Evolutionary conservation across 164 flowering plant species (phyloP), one percentile per base, ranked within the genome.

Genomic region (Stephania japonica): DNA sequence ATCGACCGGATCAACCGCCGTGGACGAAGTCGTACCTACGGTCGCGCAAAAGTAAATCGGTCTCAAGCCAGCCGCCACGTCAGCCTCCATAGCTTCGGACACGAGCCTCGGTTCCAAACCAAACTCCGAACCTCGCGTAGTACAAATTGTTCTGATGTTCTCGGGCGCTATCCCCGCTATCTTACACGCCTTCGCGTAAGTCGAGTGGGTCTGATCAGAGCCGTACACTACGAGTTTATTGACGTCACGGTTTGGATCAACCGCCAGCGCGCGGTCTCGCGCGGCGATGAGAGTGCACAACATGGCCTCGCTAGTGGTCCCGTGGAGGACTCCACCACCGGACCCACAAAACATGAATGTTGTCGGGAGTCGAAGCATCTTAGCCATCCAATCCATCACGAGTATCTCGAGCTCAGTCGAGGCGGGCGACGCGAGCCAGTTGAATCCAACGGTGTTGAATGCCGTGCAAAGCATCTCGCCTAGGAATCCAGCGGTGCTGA

Each of bases 151-250:
- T 56, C 87, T 72, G 10, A 86, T 63, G 76, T 87, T 90, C 5
- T 69, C 1, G 0, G 87, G 81, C 5, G 4, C 42, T 8, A 88
- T 80, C 0, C 91, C 90, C 2, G 82, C 86, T 0, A 90, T 50
- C 71, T 84, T 80, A 50, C 82, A 74, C 0, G 88, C 87, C 64
- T 90, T 90, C 2, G 63, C 42, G 78, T 74, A 81, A 5, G 86
- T 77, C 3, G 85, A 86, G 44, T 90, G 92, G 0, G 94, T 88
- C 69, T 90, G 94, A 68, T 90, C 94, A 1, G 91, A 87, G 13
- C 86, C 77, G 69, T 88, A 88, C 1, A 85, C 92, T 3, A 83
- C 89, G 7, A 88, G 86, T 69, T 83, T 83, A 14, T 23, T 25
- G 2, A 83, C 66, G 26, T 72, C 71, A 0, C 12, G 12, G 16